A percentile compares a stretch with the other conserved stretches of the same genome.
Conservation (phyloP, 495 filamentous ascomycete species). For the Diplogelasinospora grovesii region DNA sequence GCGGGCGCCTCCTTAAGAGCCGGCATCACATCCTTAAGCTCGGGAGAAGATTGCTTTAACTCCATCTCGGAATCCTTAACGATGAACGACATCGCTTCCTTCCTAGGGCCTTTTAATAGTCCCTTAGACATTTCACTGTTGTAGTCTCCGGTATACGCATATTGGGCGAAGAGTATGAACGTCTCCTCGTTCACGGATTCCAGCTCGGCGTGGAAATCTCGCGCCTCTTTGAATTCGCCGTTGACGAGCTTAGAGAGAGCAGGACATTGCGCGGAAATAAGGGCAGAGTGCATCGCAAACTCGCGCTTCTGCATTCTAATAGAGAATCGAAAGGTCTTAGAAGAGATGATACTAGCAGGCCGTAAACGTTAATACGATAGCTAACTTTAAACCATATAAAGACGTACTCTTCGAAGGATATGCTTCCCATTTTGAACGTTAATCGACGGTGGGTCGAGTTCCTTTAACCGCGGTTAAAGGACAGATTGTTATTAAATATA, state of each 20-base stretch:
- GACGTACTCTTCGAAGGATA: too few relatives aligned
- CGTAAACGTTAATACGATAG: too few relatives aligned
- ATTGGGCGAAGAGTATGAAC: conserved; percentile 2
- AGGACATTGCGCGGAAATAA: not conserved
- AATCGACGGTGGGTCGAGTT: too few relatives aligned
- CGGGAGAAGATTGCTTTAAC: not conserved
- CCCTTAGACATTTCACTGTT: not conserved
- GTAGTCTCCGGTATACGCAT: conserved; percentile 10
- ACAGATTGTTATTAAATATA: too few relatives aligned
- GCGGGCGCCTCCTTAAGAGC: too few relatives aligned
- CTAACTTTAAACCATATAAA: too few relatives aligned
- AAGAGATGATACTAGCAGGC: conserved; percentile 6
- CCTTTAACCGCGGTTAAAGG: too few relatives aligned
- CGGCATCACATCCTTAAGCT: not conserved
- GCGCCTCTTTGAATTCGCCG: conserved; percentile 12
- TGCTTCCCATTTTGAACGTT: too few relatives aligned
- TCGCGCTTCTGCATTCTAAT: conserved; percentile 1
- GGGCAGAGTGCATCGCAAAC: conserved; percentile 3
- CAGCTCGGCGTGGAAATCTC: conserved; percentile 1
- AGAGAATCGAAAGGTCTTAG: conserved; percentile 4
- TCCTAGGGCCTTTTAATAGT: too few relatives aligned
- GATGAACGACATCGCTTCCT: not conserved
- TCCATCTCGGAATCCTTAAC: not conserved
- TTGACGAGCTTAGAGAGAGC: conserved; percentile 5
- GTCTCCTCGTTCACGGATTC: conserved; percentile 6